These are phyloP conservation scores for Lagenaria siceraria DNA, from an alignment of 306 rosid genomes.

Conservation along the genomic window DNA sequence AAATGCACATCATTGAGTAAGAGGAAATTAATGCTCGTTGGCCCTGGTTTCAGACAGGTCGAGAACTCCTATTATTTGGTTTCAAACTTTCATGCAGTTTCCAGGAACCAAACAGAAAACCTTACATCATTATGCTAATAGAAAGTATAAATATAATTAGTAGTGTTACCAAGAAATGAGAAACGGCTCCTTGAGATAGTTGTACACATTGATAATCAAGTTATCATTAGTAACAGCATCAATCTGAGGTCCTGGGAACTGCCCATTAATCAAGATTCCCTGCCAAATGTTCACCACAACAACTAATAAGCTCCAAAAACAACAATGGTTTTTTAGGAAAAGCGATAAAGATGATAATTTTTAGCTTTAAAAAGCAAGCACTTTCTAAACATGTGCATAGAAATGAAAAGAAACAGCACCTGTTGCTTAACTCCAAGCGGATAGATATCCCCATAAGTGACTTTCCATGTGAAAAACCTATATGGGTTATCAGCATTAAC, in stretches of 20 bases:
- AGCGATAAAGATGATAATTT: neutral
- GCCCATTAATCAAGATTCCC: constrained; percentile 95
- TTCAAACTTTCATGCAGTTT: neutral
- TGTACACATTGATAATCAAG: constrained; percentile 67
- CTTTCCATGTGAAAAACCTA: constrained; percentile 68
- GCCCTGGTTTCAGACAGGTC: neutral
- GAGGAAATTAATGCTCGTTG: neutral
- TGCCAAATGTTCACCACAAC: constrained; percentile 17
- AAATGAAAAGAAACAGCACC: constrained; percentile 26
- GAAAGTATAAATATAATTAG: neutral
- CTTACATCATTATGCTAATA: neutral
- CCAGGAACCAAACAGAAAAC: neutral
- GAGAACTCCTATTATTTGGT: neutral
- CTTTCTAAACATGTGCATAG: constrained; percentile 1
- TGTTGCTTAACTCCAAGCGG: constrained; percentile 90
- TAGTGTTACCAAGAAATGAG: constrained; percentile 71
- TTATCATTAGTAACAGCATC: constrained; percentile 90
- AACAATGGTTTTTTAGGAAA: neutral
- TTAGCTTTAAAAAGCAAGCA: constrained; percentile 5
- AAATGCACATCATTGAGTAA: neutral
- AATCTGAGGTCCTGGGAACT: constrained; percentile 98
- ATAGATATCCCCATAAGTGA: constrained; percentile 76
- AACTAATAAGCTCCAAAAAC: neutral
- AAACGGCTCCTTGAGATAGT: constrained; percentile 71
- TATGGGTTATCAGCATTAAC: constrained; percentile 72